phyloP scores from a whole-genome alignment of 1,139 yeast species.

The Blastobotrys illinoisensis region DNA sequence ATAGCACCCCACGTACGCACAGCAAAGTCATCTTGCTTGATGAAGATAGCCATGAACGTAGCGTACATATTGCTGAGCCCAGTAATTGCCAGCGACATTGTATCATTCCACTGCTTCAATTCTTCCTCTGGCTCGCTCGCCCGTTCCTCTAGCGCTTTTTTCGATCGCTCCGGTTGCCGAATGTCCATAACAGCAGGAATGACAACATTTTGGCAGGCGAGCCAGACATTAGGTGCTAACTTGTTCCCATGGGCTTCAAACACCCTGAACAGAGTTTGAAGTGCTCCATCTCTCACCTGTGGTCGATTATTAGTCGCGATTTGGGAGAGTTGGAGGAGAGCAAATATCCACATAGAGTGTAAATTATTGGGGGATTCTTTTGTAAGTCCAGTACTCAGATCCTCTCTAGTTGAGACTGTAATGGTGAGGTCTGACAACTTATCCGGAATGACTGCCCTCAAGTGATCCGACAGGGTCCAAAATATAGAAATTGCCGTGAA shows the following conservation, averaged over 20 bases:
- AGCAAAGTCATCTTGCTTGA: constrained; percentile 22
- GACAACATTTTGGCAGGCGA: constrained; percentile 32
- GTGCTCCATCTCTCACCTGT: constrained; percentile 83
- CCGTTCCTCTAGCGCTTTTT: not conserved
- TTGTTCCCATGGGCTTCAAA: constrained; percentile 69
- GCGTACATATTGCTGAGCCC: constrained; percentile 52
- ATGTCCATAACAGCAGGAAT: constrained; percentile 33
- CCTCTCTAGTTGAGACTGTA: constrained; percentile 14
- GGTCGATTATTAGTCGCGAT: constrained; percentile 56
- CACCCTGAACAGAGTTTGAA: constrained; percentile 81
- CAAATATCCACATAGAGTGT: constrained; percentile 54
- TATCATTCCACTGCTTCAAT: constrained; percentile 54
- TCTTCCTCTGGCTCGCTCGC: constrained; percentile 28
- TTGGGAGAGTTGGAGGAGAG: constrained; percentile 55
- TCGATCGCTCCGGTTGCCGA: constrained; percentile 18
- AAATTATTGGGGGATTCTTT: constrained; percentile 13
- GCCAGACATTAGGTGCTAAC: constrained; percentile 40
- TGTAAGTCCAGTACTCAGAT: constrained; percentile 5
- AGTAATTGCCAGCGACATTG: constrained; percentile 51
- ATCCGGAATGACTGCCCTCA: constrained; percentile 35
- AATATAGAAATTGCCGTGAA: constrained; percentile 87
- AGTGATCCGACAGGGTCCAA: constrained; percentile 82
- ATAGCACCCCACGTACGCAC: constrained; percentile 47
- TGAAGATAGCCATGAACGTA: constrained; percentile 39
- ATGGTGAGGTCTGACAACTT: constrained; percentile 18